Base-by-base conservation (phyloP, 805 yeast species). In the Nakazawaea sp. region DNA sequence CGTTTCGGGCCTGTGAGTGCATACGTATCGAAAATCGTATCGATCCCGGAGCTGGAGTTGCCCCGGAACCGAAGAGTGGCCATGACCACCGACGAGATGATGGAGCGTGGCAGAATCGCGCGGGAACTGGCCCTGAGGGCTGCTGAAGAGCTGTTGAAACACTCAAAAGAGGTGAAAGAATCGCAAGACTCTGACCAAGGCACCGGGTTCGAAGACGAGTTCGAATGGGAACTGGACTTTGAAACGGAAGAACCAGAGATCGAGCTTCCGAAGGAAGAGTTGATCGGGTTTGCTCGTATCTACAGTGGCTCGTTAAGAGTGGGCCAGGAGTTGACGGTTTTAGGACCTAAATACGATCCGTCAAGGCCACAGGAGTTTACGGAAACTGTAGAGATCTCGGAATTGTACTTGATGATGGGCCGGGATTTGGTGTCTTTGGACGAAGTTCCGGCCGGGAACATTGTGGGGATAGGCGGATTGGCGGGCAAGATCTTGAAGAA, bases 391-490 rank as follows among this genome's bases (percentile, higher is more conserved):
- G 75, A 68, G 11, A 70, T 92, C 26, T 71, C 82, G 5, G 83
- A 80, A 30, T 60, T 92, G 27, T 89, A 75, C 50, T 61, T 92
- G 38, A 66, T 92, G 38, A 92, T 92, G 97, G 99, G 98, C 15
- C 68, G 90, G 45, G 97, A 92, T 42, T 62, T 90, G 25, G 76
- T 88, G 2, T 69, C 89, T 3, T 65, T 92, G 44, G 72, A 80
- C 30, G 70, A 69, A 13, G 96, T 90, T 4, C 96, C 96, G 2
- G 90, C 97, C 1, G 99, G 99, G 23, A 87, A 84, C 47, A 87
- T 92, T 43, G 94, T 86, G 5, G 99, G 97, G 35, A 81, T 92
- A 34, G 90, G 88, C 26, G 97, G 98, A 0, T 66, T 92, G 16
- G 95, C 82, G 2, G 85, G 84, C 6, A 77, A 76, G 36, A 70